These are phyloP conservation scores for Raphanus hybrid DNA, from an alignment of 441 rosid species.

Conservation along the genomic window DNA sequence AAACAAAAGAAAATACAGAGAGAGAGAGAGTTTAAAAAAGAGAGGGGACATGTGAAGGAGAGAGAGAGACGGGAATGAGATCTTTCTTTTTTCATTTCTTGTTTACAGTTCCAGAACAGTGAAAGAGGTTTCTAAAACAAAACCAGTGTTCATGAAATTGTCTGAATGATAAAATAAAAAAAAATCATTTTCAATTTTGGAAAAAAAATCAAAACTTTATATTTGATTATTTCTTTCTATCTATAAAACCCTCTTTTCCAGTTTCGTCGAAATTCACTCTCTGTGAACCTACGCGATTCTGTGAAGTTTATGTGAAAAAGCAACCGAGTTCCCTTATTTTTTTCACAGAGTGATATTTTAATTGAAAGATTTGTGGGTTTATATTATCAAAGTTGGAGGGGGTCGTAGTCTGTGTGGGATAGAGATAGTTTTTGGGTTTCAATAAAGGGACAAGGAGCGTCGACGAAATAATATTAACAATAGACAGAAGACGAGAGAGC, in stretches of 20 bases:
- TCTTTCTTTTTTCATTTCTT: no score
- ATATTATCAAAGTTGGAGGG: no score
- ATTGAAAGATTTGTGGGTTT: no score
- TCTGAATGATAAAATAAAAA: neutral
- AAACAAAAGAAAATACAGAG: no score
- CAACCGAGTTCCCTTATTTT: neutral
- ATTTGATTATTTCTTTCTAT: slow-evolving; percentile 1
- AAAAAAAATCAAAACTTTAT: neutral
- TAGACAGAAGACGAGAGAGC: slow-evolving; percentile 24
- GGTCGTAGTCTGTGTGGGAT: no score
- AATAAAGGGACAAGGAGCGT: slow-evolving; percentile 80
- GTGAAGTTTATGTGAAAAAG: no score
- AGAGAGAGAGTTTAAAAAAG: neutral
- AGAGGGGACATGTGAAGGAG: slow-evolving; percentile 25
- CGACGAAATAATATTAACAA: slow-evolving; percentile 24
- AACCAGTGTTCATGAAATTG: no score
- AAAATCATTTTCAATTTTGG: neutral
- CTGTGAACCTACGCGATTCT: no score
- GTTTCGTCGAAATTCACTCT: slow-evolving; percentile 27
- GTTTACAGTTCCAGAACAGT: no score
- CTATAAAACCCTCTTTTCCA: slow-evolving; percentile 17
- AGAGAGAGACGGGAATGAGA: slow-evolving; percentile 2
- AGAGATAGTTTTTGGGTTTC: slow-evolving; percentile 29
- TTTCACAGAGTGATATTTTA: no score
- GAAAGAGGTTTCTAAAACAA: no score